Base-by-base conservation (phyloP, 2,329 filamentous ascomycete species). In the Thyridium curvatum region DNA sequence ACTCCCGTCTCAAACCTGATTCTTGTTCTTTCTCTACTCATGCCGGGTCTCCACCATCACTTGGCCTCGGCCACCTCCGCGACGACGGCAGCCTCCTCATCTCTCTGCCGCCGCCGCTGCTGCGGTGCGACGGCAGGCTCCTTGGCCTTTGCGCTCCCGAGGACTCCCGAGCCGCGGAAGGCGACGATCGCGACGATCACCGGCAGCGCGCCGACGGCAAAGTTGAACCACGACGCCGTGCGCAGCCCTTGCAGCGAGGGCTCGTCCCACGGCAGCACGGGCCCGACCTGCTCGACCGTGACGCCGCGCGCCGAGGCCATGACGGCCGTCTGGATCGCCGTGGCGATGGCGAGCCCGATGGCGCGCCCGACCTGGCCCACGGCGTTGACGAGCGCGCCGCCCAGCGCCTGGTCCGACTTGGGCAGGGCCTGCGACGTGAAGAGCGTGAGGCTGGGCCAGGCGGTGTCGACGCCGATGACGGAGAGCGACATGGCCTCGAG, bases 371-470 rank as follows among this genome's bases (percentile, higher is more conserved):
- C 64, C 50, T 84, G 79, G 0, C 76, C 77, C 12, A 80, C 72
- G 1, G 80, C 72, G 42, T 84, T 84, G 52, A 86, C 76, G 8
- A 85, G 68, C 0, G 79, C 82, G 1, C 81, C 82, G 1, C 81
- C 82, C 1, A 86, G 56, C 2, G 79, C 78, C 50, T 86, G 82
- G 44, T 86, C 80, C 36, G 77, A 73, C 1, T 65, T 62, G 0
- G 80, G 75, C 1, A 86, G 64, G 1, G 73, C 66, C 43, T 77
- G 75, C 0, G 80, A 81, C 0, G 76, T 81, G 52, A 83, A 84
- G 1, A 86, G 66, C 0, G 77, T 79, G 14, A 86, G 61, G 4
- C 74, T 74, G 0, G 82, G 81, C 66, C 77, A 84, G 0, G 80
- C 67, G 0, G 77, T 82, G 51, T 86, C 82, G 3, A 79, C 77